Evolutionary conservation across 2,329 filamentous ascomycete genomes (phyloP), one percentile per base, ranked within the genome.

Genomic region (Calcarisporium arbuscula): DNA sequence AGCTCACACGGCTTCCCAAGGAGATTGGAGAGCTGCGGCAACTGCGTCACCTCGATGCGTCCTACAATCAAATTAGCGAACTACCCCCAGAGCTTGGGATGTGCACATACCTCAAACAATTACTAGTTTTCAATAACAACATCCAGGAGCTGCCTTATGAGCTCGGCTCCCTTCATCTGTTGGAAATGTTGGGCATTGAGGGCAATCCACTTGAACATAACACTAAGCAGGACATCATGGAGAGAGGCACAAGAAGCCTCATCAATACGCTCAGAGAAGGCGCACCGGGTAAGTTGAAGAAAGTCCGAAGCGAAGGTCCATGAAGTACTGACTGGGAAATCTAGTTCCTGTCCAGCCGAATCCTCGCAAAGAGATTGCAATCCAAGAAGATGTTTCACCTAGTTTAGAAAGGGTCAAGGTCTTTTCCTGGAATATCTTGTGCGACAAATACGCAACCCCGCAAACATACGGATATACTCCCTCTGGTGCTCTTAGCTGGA

Each of bases 401-500:
- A 67, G 54, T 35, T 60, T 77, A 42, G 77, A 95, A 52, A 82
- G 78, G 34, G 78, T 96, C 56, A 86, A 85, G 38, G 81, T 94
- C 8, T 71, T 96, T 42, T 94, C 86, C 16, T 95, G 92, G 80
- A 98, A 98, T 57, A 94, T 90, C 30, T 74, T 98, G 9, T 95
- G 90, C 61, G 88, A 95, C 60, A 86, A 88, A 52, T 94, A 92
- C 50, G 89, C 89, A 5, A 95, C 89, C 0, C 72, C 79, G 35
- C 72, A 80, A 35, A 78, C 85, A 42, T 96, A 95, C 56, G 90
- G 90, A 28, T 96, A 96, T 58, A 90, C 88, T 0, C 85, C 92
- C 3, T 82, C 81, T 12, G 75, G 74, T 36, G 87, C 87, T 8
- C 69, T 98, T 17, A 70, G 77, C 19, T 98, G 92, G 92, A 83